Conservation (phyloP, 352 stramenopile genomes). For the Phytophthora ramorum region DNA sequence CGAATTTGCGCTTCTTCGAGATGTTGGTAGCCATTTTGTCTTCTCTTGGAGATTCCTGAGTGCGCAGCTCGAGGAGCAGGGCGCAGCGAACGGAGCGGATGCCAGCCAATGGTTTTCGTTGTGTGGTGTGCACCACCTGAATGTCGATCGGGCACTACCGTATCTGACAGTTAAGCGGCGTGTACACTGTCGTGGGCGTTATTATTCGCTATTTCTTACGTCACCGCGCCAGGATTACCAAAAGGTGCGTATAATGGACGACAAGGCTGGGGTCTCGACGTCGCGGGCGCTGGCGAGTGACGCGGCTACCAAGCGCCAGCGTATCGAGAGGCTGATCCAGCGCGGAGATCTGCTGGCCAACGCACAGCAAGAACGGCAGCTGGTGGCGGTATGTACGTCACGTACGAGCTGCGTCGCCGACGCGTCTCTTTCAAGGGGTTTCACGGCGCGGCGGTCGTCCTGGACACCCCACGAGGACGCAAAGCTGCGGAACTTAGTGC, state of each 20-base stretch:
- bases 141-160: too few species aligned
- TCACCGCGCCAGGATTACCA: neutral
- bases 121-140: neutral
- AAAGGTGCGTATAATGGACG: neutral
- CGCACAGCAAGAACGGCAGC: slow-evolving; percentile 18
- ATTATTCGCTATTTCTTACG: neutral
- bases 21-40: slow-evolving; percentile 91
- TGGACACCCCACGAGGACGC: slow-evolving; percentile 65
- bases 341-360: slow-evolving; percentile 51
- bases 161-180: neutral
- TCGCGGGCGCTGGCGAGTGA: neutral
- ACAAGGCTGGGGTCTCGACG: neutral
- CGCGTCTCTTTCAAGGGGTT: slow-evolving; percentile 6
- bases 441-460: slow-evolving; percentile 20
- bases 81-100: neutral
- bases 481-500: slow-evolving; percentile 52
- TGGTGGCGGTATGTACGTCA: neutral
- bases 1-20: slow-evolving; percentile 99
- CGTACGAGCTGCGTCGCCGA: neutral
- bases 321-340: slow-evolving; percentile 63
- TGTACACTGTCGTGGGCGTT: neutral
- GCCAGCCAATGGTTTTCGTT: slow-evolving; percentile 22
- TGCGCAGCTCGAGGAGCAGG: slow-evolving; percentile 10
- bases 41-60: slow-evolving; percentile 40
- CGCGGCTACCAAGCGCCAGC: slow-evolving; percentile 51